Base-by-base conservation (phyloP, 371 early-diverging fungal genomes). In the Rhizopus sp. region DNA sequence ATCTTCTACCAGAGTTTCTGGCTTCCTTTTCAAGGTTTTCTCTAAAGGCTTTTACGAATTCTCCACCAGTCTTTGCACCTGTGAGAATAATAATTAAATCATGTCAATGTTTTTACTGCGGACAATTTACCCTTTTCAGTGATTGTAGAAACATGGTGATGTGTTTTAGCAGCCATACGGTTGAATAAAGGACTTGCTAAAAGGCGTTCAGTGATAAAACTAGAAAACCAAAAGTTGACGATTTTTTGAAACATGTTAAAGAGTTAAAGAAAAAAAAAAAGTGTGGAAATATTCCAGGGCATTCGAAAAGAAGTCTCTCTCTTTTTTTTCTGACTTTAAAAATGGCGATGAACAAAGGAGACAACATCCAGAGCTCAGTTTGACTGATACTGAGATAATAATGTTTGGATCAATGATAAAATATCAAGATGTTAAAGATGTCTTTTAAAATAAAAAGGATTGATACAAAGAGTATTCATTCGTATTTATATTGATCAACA, bases 11-110 rank as follows among this genome's bases (percentile, higher is more conserved):
- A 59, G 35, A 61, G 29, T 72, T 74, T 59, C 67, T 68, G 7
- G 62, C 56, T 51, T 80, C 80, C 64, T 80, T 80, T 53, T 80
- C 75, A 6, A 80, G 59, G 55, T 77, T 77, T 60, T 77, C 80
- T 59, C 70, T 80, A 62, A 80, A 77, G 13, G 75, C 71, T 56
- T 80, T 80, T 29, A 72, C 62, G 47, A 80, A 77, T 10, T 75
- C 70, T 39, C 47, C 57, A 46, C 72, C 59, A 3, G 64, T 60
- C 45, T 68, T 63, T 39, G 68, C 42, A 31, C 73, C 77, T 73
- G 50, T 29, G 35, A 37, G 41, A 37, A 53, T 32, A 37, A 50
- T 15, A 45, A 13, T 35, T 16, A 29, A 29, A 4, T 39, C 8
- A n/a, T 9, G 30, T 10, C 33, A 34, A 41, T 16, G 2, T 12